Base-by-base conservation (phyloP, 495 filamentous ascomycete genomes). In the Aspergillus avenaceus region DNA sequence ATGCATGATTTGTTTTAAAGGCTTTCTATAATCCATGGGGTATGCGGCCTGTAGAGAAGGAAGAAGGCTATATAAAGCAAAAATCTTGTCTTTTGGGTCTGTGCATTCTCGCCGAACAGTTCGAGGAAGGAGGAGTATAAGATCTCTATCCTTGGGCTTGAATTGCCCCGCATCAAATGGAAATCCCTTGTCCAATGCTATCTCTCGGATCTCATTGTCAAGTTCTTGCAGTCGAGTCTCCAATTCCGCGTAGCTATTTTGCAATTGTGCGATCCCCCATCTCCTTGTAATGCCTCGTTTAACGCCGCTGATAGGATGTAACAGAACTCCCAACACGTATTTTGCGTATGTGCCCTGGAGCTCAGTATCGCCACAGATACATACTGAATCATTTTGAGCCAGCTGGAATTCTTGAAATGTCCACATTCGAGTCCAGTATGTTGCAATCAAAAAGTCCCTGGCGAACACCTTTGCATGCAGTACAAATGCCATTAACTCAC, bases 381-480 rank as follows among this genome's bases (percentile, higher is more conserved):
- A 47, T 8, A 47, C 27, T 7, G 45, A 29, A n/a, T 8, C 4
- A 5, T 7, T 36, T 5, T 8, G 9, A 16, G 45, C 28, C 11
- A 47, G 27, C 9, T 47, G n/a, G 26, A 19, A 47, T 29, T 47
- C 45, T 19, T 47, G 45, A 29, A 47, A 47, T 4, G 45, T 47
- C 45, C 45, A 47, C 8, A 47, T 8, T 8, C 45, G 45, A 14
- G 14, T 13, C 45, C 45, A 47, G 28, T 47, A 47, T 4, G 45
- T 27, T 5, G 45, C 27, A 8, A 2, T 47, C 45, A 4, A 47
- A 16, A 4, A 32, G 21, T 2, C 45, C 45, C 11, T 47, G 12
- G 26, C n/a, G n/a, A n/a, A n/a, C n/a, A n/a, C n/a, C n/a, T n/a
- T n/a, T n/a, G n/a, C n/a, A n/a, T n/a, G n/a, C n/a, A n/a, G n/a